These are phyloP conservation scores for Obba rivulosa DNA, from an alignment of 768 basidiomycete species.

Conservation along the genomic window DNA sequence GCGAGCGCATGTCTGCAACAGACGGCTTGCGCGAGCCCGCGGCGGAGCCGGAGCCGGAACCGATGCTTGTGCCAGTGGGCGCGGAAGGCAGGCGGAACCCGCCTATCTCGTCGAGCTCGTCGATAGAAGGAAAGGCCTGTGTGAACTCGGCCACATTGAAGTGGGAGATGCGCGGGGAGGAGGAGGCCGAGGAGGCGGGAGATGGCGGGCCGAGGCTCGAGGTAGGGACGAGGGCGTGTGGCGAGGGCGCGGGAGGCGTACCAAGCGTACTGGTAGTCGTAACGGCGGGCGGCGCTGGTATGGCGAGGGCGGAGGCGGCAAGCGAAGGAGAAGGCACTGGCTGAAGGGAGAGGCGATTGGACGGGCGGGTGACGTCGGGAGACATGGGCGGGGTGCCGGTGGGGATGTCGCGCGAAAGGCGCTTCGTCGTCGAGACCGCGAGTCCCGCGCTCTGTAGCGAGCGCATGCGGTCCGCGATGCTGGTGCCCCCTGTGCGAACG, in stretches of 20 bases:
- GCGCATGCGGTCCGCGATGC: conserved; percentile 78
- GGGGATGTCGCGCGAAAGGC: conserved; percentile 49
- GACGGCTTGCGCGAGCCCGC: conserved; percentile 17
- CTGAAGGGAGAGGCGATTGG: conserved; percentile 36
- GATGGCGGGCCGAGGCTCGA: conserved; percentile 75
- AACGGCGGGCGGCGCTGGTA: conserved; percentile 15
- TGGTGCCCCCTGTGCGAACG: conserved; percentile 39
- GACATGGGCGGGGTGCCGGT: conserved; percentile 28
- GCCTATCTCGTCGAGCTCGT: conserved; percentile 55
- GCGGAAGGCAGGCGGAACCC: conserved; percentile 44
- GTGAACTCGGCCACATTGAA: conserved; percentile 51
- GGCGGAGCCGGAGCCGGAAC: conserved; percentile 24
- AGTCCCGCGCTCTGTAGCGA: conserved; percentile 72
- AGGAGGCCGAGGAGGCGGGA: conserved; percentile 63
- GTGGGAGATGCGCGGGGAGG: conserved; percentile 45
- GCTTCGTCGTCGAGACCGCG: conserved; percentile 48
- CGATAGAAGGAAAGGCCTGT: conserved; percentile 70
- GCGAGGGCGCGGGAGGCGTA: conserved; percentile 27
- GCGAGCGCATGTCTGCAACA: conserved; percentile 8
- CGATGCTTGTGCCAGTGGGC: conserved; percentile 30
- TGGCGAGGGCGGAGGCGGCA: conserved; percentile 28
- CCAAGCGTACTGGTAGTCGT: conserved; percentile 13
- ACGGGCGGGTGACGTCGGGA: conserved; percentile 25
- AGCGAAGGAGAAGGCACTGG: conserved; percentile 12
- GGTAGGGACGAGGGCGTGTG: conserved; percentile 61